A percentile compares a stretch with the other conserved stretches of the same genome.
phyloP scores from a whole-genome alignment of 1,284 basidiomycete genomes.

The Ceratobasidium sp. region DNA sequence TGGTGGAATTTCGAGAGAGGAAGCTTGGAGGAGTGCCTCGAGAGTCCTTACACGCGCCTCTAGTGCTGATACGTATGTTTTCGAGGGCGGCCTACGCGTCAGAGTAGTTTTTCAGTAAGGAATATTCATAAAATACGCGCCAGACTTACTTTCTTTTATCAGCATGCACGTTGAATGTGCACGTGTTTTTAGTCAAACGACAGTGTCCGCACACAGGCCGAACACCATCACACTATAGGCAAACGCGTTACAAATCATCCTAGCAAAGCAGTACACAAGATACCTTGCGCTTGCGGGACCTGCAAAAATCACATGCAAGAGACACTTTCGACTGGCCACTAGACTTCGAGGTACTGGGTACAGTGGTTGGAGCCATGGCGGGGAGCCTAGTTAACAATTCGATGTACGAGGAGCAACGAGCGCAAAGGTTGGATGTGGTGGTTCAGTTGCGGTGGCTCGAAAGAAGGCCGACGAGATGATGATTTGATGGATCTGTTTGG shows the following conservation, averaged over 20 bases:
- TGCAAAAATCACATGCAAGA: constrained; percentile 41
- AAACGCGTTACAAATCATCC: not conserved
- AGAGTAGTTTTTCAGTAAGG: not conserved
- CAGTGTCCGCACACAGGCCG: constrained; percentile 38
- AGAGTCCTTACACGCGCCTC: constrained; percentile 40
- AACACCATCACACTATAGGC: constrained; percentile 35
- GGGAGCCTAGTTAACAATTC: not conserved
- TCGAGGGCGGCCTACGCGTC: constrained; percentile 23
- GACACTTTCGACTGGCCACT: constrained; percentile 32
- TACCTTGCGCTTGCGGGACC: constrained; percentile 40
- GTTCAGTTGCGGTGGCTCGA: too few relatives aligned
- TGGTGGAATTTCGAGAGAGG: constrained; percentile 36
- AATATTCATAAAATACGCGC: not conserved
- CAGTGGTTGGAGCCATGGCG: constrained; percentile 35
- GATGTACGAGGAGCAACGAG: too few relatives aligned
- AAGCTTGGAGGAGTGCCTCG: constrained; percentile 33
- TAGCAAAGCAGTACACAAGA: not conserved
- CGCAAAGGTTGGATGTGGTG: too few relatives aligned
- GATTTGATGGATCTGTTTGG: too few relatives aligned
- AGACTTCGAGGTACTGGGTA: constrained; percentile 14
- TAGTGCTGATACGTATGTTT: constrained; percentile 36
- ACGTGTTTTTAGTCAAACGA: constrained; percentile 38
- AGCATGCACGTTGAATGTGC: constrained; percentile 38
- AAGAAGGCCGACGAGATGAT: too few relatives aligned
- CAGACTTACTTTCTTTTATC: constrained; percentile 39